Conservation (phyloP, 495 filamentous ascomycete species). For the Beverwykella pulmonaria region DNA sequence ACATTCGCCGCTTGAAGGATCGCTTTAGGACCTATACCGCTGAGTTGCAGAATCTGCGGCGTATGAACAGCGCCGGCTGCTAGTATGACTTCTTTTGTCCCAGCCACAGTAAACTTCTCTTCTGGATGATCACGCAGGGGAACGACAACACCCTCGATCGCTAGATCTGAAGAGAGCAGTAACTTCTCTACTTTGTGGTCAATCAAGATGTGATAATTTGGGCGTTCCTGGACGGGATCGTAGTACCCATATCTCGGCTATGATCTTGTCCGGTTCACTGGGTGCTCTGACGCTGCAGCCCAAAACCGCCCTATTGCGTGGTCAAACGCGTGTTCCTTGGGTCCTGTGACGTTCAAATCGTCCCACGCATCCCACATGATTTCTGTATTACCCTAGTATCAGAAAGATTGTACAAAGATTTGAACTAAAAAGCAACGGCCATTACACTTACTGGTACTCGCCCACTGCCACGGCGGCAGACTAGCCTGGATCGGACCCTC, state of each 20-base stretch:
- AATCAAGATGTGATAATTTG: slow-evolving; percentile 33
- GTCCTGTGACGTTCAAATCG: slow-evolving; percentile 14
- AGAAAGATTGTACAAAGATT: no score
- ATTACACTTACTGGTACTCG: no score
- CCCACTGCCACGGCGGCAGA: no score
- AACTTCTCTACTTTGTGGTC: slow-evolving; percentile 29
- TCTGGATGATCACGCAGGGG: slow-evolving; percentile 19
- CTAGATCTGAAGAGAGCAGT: not conserved
- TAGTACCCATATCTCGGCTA: slow-evolving; percentile 32
- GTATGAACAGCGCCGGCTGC: slow-evolving; percentile 27
- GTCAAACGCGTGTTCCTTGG: slow-evolving; percentile 12
- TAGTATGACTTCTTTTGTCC: slow-evolving; percentile 55
- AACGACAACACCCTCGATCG: slow-evolving; percentile 28
- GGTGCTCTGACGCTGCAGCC: slow-evolving; percentile 18
- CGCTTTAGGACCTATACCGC: slow-evolving; percentile 24
- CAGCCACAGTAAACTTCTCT: slow-evolving; percentile 44
- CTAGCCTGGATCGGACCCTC: slow-evolving; percentile 44
- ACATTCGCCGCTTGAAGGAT: slow-evolving; percentile 19
- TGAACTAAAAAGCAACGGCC: no score
- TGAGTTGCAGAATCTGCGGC: slow-evolving; percentile 25
- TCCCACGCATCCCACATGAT: slow-evolving; percentile 33
- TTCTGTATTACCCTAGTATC: slow-evolving; percentile 4
- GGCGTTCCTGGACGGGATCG: slow-evolving; percentile 10
- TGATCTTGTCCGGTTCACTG: slow-evolving; percentile 21
- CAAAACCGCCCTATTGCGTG: slow-evolving; percentile 24